phyloP scores from a whole-genome alignment of 2,329 filamentous ascomycete genomes.

The Fusarium concolor region DNA sequence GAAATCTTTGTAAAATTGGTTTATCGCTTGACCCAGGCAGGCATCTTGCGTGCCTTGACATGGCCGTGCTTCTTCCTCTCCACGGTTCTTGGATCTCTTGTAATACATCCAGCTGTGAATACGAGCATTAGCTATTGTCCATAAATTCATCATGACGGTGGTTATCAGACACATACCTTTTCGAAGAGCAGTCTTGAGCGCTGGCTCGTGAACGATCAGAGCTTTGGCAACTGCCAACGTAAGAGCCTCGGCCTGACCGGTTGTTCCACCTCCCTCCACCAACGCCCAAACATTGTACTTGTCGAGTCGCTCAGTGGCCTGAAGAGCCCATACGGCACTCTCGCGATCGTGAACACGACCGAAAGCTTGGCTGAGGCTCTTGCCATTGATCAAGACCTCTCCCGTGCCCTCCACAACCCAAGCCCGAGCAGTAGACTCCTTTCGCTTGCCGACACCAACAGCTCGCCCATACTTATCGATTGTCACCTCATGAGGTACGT shows the following conservation, averaged over 20 bases:
- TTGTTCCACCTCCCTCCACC: conserved; percentile 87
- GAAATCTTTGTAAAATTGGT: conserved; percentile 17
- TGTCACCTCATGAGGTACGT: conserved; percentile 69
- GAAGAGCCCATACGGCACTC: conserved; percentile 91
- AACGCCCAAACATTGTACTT: conserved; percentile 97
- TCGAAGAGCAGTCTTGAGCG: conserved; percentile 85
- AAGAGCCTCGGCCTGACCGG: conserved; percentile 94
- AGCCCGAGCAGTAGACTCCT: conserved; percentile 85
- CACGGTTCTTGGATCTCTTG: conserved; percentile 89
- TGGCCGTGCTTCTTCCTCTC: conserved; percentile 98
- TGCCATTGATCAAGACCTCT: conserved; percentile 90
- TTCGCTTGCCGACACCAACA: conserved; percentile 84
- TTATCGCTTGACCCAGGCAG: conserved; percentile 93
- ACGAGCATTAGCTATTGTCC: conserved; percentile 55
- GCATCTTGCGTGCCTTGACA: conserved; percentile 97
- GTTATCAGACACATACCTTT: conserved; percentile 74
- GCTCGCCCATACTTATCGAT: conserved; percentile 84
- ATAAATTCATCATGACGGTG: conserved; percentile 15
- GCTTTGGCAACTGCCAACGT: conserved; percentile 91
- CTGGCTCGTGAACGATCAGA: conserved; percentile 90
- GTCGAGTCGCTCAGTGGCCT: conserved; percentile 83
- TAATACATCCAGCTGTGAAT: conserved; percentile 85
- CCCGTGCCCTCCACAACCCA: conserved; percentile 94
- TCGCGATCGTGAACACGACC: conserved; percentile 92
- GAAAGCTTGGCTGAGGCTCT: conserved; percentile 84